phyloP scores from a whole-genome alignment of 192 early-diverging fungal genomes.

The Oehlia diaphana region DNA sequence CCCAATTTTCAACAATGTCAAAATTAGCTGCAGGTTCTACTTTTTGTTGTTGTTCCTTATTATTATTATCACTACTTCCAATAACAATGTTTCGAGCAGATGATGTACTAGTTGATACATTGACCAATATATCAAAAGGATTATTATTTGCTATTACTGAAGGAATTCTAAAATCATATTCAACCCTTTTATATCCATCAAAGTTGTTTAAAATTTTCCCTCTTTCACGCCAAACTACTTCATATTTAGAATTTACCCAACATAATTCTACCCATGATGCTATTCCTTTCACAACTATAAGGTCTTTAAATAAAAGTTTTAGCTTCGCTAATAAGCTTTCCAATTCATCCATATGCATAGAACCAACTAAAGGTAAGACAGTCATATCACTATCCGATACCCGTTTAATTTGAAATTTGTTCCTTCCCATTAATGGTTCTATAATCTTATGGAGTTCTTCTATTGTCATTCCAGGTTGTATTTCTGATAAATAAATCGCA shows the following conservation, averaged over 20 bases:
- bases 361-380: slow-evolving; percentile 42
- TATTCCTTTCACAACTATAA: slow-evolving; percentile 35
- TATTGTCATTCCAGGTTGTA: slow-evolving; percentile 52
- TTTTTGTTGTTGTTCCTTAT: not conserved
- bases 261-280: slow-evolving; percentile 49
- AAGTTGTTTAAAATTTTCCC: not conserved
- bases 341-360: slow-evolving; percentile 51
- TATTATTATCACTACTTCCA: not conserved
- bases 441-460: slow-evolving; percentile 49
- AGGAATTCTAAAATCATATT: not conserved
- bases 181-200: not conserved
- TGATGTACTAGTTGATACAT: not conserved
- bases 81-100: not conserved
- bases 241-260: slow-evolving; percentile 56
- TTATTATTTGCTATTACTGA: not conserved
- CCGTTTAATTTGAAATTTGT: slow-evolving; percentile 43
- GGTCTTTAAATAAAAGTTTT: slow-evolving; percentile 40
- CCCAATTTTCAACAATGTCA: slow-evolving; percentile 28
- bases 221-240: slow-evolving; percentile 42
- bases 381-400: slow-evolving; percentile 53
- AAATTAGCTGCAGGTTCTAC: not conserved
- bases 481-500: slow-evolving; percentile 52
- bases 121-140: slow-evolving; percentile 3
- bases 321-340: slow-evolving; percentile 48
- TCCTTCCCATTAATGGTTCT: slow-evolving; percentile 33